phyloP scores from a whole-genome alignment of 2,329 filamentous ascomycete species.

The Waltergamsia citrina region DNA sequence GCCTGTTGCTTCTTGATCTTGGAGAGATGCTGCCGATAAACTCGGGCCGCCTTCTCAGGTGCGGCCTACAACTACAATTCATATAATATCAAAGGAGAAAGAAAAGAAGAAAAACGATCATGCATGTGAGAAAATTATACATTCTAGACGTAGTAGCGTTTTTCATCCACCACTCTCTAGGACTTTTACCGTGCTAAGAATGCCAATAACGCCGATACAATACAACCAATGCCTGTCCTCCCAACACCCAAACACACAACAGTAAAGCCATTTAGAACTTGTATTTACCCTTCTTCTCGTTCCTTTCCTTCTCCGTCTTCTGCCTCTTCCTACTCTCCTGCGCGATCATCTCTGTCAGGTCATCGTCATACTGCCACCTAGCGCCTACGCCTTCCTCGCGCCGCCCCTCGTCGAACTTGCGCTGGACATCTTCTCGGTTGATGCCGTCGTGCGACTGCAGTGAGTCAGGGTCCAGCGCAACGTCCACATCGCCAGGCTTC shows the following conservation, averaged over 20 bases:
- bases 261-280: too few species aligned
- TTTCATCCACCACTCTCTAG: background rate
- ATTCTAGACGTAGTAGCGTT: background rate
- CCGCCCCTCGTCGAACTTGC: conserved; percentile 67
- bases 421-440: conserved; percentile 73
- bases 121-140: background rate
- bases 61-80: too few species aligned
- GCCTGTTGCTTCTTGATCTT: too few species aligned
- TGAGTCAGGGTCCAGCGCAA: conserved; percentile 80
- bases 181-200: too few species aligned
- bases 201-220: too few species aligned
- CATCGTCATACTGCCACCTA: conserved; percentile 71
- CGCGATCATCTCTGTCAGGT: conserved; percentile 92
- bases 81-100: background rate
- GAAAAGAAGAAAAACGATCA: background rate
- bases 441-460: conserved; percentile 70
- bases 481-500: conserved; percentile 92
- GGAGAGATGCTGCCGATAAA: too few species aligned
- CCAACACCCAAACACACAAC: too few species aligned
- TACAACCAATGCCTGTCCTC: too few species aligned
- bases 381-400: conserved; percentile 57
- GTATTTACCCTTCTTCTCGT: conserved; percentile 47
- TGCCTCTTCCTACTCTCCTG: conserved; percentile 84
- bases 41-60: too few species aligned
- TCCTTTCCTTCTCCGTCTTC: conserved; percentile 77